These are phyloP conservation scores for Tylopilus vinaceipallidus DNA, from an alignment of 768 basidiomycete genomes.

Conservation along the genomic window DNA sequence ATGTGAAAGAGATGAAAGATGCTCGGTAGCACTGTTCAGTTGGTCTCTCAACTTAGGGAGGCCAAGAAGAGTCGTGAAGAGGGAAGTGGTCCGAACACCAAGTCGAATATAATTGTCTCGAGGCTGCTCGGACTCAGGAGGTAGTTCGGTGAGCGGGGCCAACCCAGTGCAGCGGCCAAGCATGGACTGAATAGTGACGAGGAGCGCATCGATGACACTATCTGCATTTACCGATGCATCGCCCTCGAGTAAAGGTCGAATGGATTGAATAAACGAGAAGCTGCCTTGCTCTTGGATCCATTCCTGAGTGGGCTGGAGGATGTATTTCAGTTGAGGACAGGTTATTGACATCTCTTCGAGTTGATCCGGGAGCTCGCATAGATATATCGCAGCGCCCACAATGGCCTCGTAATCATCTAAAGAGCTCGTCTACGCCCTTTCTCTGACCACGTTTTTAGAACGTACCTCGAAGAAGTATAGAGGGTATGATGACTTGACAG, in stretches of 20 bases:
- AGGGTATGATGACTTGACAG: slow-evolving; percentile 22
- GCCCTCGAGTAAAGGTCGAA: not conserved
- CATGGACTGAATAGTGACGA: slow-evolving; percentile 65
- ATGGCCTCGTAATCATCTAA: slow-evolving; percentile 39
- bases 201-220: slow-evolving; percentile 55
- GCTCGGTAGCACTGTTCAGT: slow-evolving; percentile 39
- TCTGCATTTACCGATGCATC: slow-evolving; percentile 28
- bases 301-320: slow-evolving; percentile 25
- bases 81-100: slow-evolving; percentile 42
- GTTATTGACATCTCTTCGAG: slow-evolving; percentile 27
- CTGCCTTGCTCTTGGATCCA: slow-evolving; percentile 33
- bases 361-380: slow-evolving; percentile 22
- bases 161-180: slow-evolving; percentile 39
- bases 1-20: slow-evolving; percentile 36
- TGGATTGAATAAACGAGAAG: slow-evolving; percentile 15
- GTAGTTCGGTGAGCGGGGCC: not conserved
- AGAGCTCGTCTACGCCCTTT: not conserved
- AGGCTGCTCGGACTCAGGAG: slow-evolving; percentile 29
- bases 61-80: slow-evolving; percentile 49
- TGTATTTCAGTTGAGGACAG: slow-evolving; percentile 30
- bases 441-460: not conserved
- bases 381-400: slow-evolving; percentile 24
- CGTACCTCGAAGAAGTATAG: slow-evolving; percentile 40
- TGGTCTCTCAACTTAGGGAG: slow-evolving; percentile 41
- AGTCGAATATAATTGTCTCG: slow-evolving; percentile 52